Evolutionary conservation across 257 asterid genomes (phyloP).

Genomic region (Salvia miltiorrhiza): DNA sequence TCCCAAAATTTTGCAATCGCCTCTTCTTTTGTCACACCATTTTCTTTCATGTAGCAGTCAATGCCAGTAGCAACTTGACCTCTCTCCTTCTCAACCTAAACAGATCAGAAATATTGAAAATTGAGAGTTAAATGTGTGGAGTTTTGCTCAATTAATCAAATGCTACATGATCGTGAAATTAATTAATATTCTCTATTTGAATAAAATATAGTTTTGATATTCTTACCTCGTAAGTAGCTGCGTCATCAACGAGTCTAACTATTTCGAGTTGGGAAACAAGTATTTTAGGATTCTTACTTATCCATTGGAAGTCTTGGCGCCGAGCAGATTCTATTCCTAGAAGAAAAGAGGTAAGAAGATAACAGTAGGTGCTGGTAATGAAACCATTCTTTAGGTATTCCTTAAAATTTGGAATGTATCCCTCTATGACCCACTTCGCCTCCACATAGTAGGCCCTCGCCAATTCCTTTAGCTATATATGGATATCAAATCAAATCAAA

Average conservation of each 20-base stretch:
- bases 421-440: background rate
- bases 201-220: too few species aligned
- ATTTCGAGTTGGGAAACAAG: background rate
- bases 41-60: background rate
- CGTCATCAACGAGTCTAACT: background rate
- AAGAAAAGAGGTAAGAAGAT: background rate
- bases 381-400: background rate
- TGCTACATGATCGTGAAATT: too few species aligned
- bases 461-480: constrained; percentile 10
- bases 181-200: too few species aligned
- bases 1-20: background rate
- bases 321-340: background rate
- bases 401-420: background rate
- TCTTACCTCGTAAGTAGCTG: background rate
- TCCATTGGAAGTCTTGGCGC: background rate
- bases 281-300: background rate
- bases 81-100: constrained; percentile 6
- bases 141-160: too few species aligned
- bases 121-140: too few species aligned
- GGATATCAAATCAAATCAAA: too few species aligned
- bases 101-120: too few species aligned
- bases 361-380: background rate
- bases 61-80: background rate
- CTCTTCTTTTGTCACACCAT: constrained; percentile 7
- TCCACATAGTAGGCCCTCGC: background rate